A percentile compares a stretch with the other conserved stretches of the same genome.
These are phyloP conservation scores for Lupinus albus DNA, from an alignment of 306 rosid genomes.

Conservation along the genomic window DNA sequence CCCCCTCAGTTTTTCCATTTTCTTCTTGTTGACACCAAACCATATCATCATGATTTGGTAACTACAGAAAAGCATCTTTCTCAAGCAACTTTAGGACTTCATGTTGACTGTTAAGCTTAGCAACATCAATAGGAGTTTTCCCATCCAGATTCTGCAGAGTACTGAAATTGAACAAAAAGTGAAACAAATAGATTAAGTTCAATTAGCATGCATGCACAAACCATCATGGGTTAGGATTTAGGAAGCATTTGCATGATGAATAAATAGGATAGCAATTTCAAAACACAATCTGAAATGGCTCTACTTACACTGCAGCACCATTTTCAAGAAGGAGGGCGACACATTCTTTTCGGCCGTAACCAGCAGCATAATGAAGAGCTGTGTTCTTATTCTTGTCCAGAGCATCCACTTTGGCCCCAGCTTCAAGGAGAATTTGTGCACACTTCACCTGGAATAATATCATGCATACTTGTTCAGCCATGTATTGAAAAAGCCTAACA, in stretches of 20 bases:
- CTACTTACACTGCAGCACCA: slow-evolving; percentile 83
- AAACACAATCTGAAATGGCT: not conserved
- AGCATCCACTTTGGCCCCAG: slow-evolving; percentile 81
- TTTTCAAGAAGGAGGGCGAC: slow-evolving; percentile 74
- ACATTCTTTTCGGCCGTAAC: slow-evolving; percentile 83
- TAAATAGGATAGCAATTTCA: not conserved
- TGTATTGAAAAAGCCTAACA: not conserved
- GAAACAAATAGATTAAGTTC: slow-evolving; percentile 1
- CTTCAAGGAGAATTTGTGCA: slow-evolving; percentile 74
- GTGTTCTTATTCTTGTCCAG: slow-evolving; percentile 83
- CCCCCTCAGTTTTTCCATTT: not conserved
- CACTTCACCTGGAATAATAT: slow-evolving; percentile 65
- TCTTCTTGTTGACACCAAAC: not conserved
- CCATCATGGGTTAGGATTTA: not conserved
- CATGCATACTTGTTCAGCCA: not conserved
- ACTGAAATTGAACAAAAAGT: slow-evolving; percentile 46
- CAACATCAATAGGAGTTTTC: slow-evolving; percentile 84
- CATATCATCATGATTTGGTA: not conserved
- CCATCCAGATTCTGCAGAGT: slow-evolving; percentile 84
- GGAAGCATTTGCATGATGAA: not conserved
- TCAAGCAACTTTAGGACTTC: slow-evolving; percentile 80
- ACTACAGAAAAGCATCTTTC: slow-evolving; percentile 78
- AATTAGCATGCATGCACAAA: not conserved
- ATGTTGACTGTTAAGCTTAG: slow-evolving; percentile 76
- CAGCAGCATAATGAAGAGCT: slow-evolving; percentile 82